These are phyloP conservation scores for Aspergillus sp. DNA, from an alignment of 2,329 filamentous ascomycete species.

Conservation along the genomic window DNA sequence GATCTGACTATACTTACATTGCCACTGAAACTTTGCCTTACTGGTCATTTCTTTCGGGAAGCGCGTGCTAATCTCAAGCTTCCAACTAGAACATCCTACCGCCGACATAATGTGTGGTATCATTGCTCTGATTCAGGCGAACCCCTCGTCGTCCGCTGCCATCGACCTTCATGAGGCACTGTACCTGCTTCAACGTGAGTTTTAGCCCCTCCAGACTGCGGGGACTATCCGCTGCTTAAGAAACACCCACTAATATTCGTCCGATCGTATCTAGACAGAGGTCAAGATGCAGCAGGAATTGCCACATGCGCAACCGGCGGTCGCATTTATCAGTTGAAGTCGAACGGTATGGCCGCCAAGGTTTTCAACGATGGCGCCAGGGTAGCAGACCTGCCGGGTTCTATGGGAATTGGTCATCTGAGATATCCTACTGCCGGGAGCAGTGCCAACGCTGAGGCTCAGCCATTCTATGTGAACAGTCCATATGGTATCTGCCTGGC, in stretches of 20 bases:
- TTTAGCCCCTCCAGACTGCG: background rate
- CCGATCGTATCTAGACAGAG: slow-evolving; percentile 55
- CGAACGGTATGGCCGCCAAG: slow-evolving; percentile 81
- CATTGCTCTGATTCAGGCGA: slow-evolving; percentile 62
- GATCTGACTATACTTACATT: slow-evolving; percentile 28
- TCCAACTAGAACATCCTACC: slow-evolving; percentile 25
- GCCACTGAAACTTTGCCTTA: slow-evolving; percentile 12
- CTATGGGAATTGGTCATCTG: slow-evolving; percentile 83
- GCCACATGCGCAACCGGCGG: slow-evolving; percentile 73
- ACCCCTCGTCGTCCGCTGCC: slow-evolving; percentile 55
- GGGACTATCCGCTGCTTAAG: slow-evolving; percentile 9
- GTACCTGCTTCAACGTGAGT: slow-evolving; percentile 66
- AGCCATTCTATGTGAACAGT: slow-evolving; percentile 89
- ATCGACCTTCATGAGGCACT: slow-evolving; percentile 70
- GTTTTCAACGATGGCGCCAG: slow-evolving; percentile 81
- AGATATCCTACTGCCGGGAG: slow-evolving; percentile 89
- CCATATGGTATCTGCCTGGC: slow-evolving; percentile 80
- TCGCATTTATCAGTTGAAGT: slow-evolving; percentile 85
- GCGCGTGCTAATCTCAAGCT: slow-evolving; percentile 21
- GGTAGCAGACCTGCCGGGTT: slow-evolving; percentile 74
- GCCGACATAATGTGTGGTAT: slow-evolving; percentile 62
- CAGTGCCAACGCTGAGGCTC: slow-evolving; percentile 79
- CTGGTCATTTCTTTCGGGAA: slow-evolving; percentile 11
- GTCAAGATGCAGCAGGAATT: slow-evolving; percentile 88
- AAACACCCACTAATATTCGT: slow-evolving; percentile 32